These are phyloP conservation scores for Xylariaceae sp. DNA, from an alignment of 2,329 filamentous ascomycete species.

Conservation along the genomic window DNA sequence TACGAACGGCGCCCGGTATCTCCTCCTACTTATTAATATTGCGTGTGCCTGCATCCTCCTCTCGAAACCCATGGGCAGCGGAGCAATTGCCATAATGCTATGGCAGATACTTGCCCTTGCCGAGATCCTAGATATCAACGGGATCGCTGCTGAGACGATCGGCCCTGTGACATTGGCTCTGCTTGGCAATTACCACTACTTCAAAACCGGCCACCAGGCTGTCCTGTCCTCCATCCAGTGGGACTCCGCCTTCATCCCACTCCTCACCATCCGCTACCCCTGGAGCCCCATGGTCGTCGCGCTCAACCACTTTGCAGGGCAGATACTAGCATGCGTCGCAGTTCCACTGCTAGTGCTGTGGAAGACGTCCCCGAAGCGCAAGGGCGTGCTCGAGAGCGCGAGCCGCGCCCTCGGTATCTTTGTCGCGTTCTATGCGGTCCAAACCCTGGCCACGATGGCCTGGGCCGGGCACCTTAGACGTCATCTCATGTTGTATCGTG, in stretches of 20 bases:
- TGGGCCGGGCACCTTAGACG: conserved; percentile 85
- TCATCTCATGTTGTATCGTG: conserved; percentile 93
- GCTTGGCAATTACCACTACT: conserved; percentile 92
- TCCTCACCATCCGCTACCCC: conserved; percentile 78
- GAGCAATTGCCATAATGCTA: conserved; percentile 73
- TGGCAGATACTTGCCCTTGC: conserved; percentile 84
- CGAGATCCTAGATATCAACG: conserved; percentile 59
- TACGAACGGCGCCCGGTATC: conserved; percentile 84
- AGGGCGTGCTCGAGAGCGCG: conserved; percentile 64
- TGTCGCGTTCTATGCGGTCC: conserved; percentile 74
- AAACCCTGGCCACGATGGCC: conserved; percentile 80
- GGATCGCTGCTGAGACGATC: conserved; percentile 63
- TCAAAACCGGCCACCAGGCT: conserved; percentile 96
- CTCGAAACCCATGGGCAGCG: conserved; percentile 91
- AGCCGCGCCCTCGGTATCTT: conserved; percentile 70
- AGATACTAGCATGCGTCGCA: conserved; percentile 74
- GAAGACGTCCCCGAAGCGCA: conserved; percentile 77
- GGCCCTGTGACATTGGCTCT: conserved; percentile 80
- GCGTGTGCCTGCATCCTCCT: conserved; percentile 72
- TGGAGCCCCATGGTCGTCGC: conserved; percentile 79
- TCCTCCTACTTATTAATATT: conserved; percentile 77
- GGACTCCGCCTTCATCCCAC: conserved; percentile 89
- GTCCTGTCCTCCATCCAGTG: conserved; percentile 85
- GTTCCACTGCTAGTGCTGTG: conserved; percentile 81
- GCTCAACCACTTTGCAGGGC: conserved; percentile 84